Evolutionary conservation across 305 asterid genomes (phyloP).

Genomic region (Rubia tinctorum): DNA sequence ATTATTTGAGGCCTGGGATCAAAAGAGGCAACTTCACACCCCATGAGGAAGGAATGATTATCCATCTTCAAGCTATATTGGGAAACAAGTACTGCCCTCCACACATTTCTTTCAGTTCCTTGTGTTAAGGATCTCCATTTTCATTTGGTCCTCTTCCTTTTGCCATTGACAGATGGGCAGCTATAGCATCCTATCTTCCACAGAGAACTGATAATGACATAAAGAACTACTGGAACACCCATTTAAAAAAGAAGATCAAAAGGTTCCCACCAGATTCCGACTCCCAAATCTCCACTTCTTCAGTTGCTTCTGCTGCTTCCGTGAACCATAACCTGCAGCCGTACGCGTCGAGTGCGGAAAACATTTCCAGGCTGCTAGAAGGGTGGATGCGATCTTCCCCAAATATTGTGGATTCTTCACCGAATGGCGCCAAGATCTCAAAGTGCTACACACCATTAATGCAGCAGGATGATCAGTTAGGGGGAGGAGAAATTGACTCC

Average conservation of each 20-base stretch:
- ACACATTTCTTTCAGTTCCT: not conserved
- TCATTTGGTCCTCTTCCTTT: not conserved
- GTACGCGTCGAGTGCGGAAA: constrained; percentile 82
- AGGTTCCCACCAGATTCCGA: constrained; percentile 38
- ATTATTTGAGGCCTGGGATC: constrained; percentile 93
- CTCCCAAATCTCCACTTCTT: constrained; percentile 23
- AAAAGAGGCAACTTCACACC: constrained; percentile 95
- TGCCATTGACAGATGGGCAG: constrained; percentile 72
- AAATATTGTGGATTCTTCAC: not conserved
- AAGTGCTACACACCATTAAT: constrained; percentile 35
- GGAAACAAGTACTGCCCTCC: constrained; percentile 70
- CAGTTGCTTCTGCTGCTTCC: constrained; percentile 11
- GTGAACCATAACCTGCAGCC: constrained; percentile 18
- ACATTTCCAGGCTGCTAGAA: constrained; percentile 78
- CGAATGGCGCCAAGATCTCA: constrained; percentile 4
- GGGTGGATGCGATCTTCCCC: constrained; percentile 94
- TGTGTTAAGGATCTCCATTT: not conserved
- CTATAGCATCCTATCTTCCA: constrained; percentile 93
- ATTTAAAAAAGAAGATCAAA: constrained; percentile 85
- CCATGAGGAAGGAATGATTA: constrained; percentile 97
- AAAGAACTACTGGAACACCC: constrained; percentile 97
- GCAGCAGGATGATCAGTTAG: constrained; percentile 7
- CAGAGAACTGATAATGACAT: constrained; percentile 95
- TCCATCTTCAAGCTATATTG: constrained; percentile 90
- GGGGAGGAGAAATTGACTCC: constrained; percentile 27